These are phyloP conservation scores for Actinidia arguta DNA, from an alignment of 179 eudicot genomes.

Conservation along the genomic window DNA sequence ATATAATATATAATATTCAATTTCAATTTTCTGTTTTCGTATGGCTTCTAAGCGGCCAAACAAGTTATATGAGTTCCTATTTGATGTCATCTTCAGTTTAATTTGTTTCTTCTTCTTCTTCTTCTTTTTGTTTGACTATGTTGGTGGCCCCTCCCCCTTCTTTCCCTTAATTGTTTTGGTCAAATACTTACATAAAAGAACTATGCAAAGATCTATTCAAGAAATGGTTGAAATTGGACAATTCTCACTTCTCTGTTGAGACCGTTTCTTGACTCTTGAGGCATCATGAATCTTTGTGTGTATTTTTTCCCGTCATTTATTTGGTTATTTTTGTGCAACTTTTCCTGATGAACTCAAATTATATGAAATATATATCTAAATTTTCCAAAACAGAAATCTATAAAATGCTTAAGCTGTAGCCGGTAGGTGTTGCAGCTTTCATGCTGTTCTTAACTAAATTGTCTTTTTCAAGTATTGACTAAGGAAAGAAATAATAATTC, in stretches of 20 bases:
- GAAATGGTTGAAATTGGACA: constrained; percentile 80
- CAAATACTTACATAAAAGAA: constrained; percentile 26
- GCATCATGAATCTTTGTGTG: constrained; percentile 92
- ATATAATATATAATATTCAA: background rate
- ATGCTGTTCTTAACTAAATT: constrained; percentile 1
- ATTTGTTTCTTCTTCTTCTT: background rate
- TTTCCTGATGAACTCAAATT: background rate
- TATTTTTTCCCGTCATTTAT: constrained; percentile 11
- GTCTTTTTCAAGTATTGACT: background rate
- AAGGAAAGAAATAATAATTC: background rate
- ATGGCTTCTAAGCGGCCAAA: background rate
- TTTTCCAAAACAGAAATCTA: background rate
- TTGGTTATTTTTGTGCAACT: background rate
- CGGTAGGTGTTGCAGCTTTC: background rate
- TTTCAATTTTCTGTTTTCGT: background rate
- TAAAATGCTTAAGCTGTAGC: too few relatives aligned
- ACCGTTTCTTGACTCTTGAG: constrained; percentile 89
- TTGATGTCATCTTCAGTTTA: background rate
- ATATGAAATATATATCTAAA: background rate
- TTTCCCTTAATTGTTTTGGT: background rate
- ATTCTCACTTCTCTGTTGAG: constrained; percentile 67
- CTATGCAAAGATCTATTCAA: constrained; percentile 85
- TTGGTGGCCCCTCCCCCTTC: background rate
- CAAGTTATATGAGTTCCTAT: background rate
- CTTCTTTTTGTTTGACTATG: background rate